Percentiles rank a stretch among this genome's conserved stretches.
Conservation (phyloP, 2,329 filamentous ascomycete species). For the Fusarium xylarioides region DNA sequence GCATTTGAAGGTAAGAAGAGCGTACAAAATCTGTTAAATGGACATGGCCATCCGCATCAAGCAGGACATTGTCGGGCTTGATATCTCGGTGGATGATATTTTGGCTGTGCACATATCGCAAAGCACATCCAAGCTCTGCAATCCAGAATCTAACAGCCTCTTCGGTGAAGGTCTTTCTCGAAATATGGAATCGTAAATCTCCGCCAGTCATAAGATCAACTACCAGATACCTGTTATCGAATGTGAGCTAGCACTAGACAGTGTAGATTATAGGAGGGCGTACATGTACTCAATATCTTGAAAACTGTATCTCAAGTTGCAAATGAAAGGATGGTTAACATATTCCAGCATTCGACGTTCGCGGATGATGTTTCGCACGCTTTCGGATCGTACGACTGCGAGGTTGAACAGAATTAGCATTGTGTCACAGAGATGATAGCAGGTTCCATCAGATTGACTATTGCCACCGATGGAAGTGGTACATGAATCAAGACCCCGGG, state of each 20-base stretch:
- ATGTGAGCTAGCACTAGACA: slow-evolving; percentile 26
- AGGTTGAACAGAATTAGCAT: slow-evolving; percentile 35
- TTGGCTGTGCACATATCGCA: slow-evolving; percentile 86
- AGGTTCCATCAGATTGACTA: neutral
- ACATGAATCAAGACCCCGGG: neutral
- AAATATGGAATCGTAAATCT: slow-evolving; percentile 96
- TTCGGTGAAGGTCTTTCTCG: slow-evolving; percentile 96
- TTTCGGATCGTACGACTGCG: slow-evolving; percentile 93
- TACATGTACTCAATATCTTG: slow-evolving; percentile 99
- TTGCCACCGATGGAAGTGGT: neutral
- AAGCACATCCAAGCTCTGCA: slow-evolving; percentile 88
- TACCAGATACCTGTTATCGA: slow-evolving; percentile 80
- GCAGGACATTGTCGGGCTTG: slow-evolving; percentile 89
- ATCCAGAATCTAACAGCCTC: slow-evolving; percentile 98
- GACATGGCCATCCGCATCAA: slow-evolving; percentile 91
- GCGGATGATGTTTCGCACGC: slow-evolving; percentile 96
- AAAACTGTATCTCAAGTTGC: slow-evolving; percentile 98
- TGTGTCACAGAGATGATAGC: slow-evolving; percentile 1
- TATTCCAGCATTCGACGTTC: slow-evolving; percentile 98
- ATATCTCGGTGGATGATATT: slow-evolving; percentile 91
- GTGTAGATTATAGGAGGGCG: slow-evolving; percentile 44
- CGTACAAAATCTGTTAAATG: slow-evolving; percentile 97
- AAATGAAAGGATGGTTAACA: slow-evolving; percentile 96
- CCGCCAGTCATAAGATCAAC: slow-evolving; percentile 98
- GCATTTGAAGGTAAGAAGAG: slow-evolving; percentile 14